A percentile compares a stretch with the other conserved stretches of the same genome.
These are phyloP conservation scores for Ramaria sp. DNA, from an alignment of 768 basidiomycete species.

Conservation along the genomic window DNA sequence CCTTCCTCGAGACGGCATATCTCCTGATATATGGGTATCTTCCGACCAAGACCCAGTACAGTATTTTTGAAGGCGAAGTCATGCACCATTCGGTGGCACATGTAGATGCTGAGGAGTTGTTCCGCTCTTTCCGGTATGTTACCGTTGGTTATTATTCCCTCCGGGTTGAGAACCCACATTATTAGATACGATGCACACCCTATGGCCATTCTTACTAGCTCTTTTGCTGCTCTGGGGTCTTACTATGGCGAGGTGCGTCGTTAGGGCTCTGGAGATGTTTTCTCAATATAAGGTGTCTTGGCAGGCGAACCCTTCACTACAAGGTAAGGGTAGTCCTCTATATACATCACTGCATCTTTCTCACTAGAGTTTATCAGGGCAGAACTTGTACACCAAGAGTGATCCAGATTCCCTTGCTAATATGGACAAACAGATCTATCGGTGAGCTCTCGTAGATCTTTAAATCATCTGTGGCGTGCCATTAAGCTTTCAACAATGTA, in stretches of 20 bases:
- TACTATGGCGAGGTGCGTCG: constrained; percentile 59
- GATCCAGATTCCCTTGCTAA: constrained; percentile 54
- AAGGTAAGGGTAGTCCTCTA: constrained; percentile 36
- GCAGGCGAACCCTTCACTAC: constrained; percentile 68
- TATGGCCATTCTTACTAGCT: constrained; percentile 82
- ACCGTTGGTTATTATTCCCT: neutral
- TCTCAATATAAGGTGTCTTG: neutral
- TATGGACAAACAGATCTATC: constrained; percentile 90
- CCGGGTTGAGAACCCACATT: neutral
- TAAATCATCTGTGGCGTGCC: no score
- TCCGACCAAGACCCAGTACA: constrained; percentile 50
- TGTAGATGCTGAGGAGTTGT: constrained; percentile 59
- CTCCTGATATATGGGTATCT: constrained; percentile 83
- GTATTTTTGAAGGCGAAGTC: constrained; percentile 62
- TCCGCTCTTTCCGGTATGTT: constrained; percentile 51
- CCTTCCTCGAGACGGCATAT: constrained; percentile 76
- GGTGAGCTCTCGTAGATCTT: constrained; percentile 17
- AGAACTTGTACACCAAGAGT: constrained; percentile 65
- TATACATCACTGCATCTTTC: neutral
- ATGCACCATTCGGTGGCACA: constrained; percentile 65
- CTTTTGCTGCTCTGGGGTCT: constrained; percentile 80
- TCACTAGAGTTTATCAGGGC: constrained; percentile 36
- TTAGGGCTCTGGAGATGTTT: neutral
- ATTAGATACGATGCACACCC: constrained; percentile 82
- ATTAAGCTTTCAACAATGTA: neutral